Percentiles rank a stretch among this genome's conserved stretches.
Evolutionary conservation across 2,329 filamentous ascomycete species (phyloP).

Genomic region (Trichoderma cornu-damae): DNA sequence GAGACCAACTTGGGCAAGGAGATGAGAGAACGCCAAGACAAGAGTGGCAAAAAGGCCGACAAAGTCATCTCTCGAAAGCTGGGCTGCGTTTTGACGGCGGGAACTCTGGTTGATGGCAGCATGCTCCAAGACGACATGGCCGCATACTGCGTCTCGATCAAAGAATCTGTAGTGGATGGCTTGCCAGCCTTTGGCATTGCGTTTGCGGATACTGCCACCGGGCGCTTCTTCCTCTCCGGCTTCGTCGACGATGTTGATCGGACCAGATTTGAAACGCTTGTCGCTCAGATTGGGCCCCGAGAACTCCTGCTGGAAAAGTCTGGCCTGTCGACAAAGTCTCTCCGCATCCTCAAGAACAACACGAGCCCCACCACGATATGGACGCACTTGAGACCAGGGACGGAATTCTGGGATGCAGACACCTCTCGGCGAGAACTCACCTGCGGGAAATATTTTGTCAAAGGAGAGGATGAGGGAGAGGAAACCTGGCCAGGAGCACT

Average conservation of each 20-base stretch:
- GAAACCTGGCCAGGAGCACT: constrained; percentile 72
- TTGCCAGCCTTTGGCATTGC: constrained; percentile 83
- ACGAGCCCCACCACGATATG: constrained; percentile 88
- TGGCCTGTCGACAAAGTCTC: constrained; percentile 75
- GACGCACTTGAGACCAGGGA: constrained; percentile 82
- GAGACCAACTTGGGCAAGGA: constrained; percentile 94
- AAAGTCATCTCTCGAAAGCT: constrained; percentile 92
- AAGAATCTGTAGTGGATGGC: constrained; percentile 68
- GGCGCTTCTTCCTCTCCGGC: constrained; percentile 88
- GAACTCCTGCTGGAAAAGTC: constrained; percentile 89
- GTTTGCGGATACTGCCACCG: constrained; percentile 93
- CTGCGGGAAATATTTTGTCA: constrained; percentile 71
- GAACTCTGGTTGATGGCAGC: constrained; percentile 87
- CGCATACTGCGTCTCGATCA: constrained; percentile 92
- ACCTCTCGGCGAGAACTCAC: constrained; percentile 76
- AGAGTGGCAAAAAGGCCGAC: constrained; percentile 66
- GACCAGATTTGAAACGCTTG: constrained; percentile 94
- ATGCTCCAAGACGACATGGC: constrained; percentile 99
- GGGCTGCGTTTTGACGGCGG: constrained; percentile 82
- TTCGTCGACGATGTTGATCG: constrained; percentile 89
- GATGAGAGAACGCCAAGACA: constrained; percentile 85
- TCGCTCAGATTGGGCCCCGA: constrained; percentile 84
- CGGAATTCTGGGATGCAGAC: constrained; percentile 89
- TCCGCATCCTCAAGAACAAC: constrained; percentile 94
- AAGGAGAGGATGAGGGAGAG: constrained; percentile 52